Base-by-base conservation (phyloP, 495 filamentous ascomycete genomes). In the Aspergillus biplanus region DNA sequence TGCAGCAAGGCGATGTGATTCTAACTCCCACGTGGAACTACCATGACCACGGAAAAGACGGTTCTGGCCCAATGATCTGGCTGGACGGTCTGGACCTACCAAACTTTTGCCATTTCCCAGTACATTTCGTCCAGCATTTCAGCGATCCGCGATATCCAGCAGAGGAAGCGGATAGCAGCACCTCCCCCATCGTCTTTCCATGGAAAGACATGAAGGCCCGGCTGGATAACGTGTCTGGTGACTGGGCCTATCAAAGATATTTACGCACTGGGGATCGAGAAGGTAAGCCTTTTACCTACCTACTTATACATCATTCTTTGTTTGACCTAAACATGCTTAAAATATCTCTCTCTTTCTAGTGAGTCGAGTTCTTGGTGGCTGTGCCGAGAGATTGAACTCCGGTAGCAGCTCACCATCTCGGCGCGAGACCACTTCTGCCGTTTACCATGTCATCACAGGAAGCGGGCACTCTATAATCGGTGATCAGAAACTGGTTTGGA, bases 41-140 rank as follows among this genome's bases (percentile, higher is more conserved):
- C 63, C 80, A 83, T 53, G 82, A 83, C 56, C 82, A 83, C 59
- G 80, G 81, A 0, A 82, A 81, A 16, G 79, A 83, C 39, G 78
- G 78, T 4, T 74, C 70, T 2, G 79, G 78, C 0, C 80, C 80
- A 0, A 83, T 84, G 82, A 78, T 83, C 35, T 84, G 82, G 80
- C 68, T 84, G 16, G 80, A 82, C 68, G 80, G 76, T 0, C 65
- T 84, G 9, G 78, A 83, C 67, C 58, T 82, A 37, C 81, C 80
- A 3, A 70, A 63, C 37, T 83, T 79, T 56, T 65, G 69, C 6
- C 74, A 78, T 54, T 79, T 82, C 46, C 81, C 81, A 1, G 76
- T 82, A 18, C 75, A 83, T 60, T 83, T 84, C 67, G 81, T 78
- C 4, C 67, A 84, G 67, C 75, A 81, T 54, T 83, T 73, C 46